Conservation (phyloP, 768 basidiomycete genomes). For the Serendipita indica region DNA sequence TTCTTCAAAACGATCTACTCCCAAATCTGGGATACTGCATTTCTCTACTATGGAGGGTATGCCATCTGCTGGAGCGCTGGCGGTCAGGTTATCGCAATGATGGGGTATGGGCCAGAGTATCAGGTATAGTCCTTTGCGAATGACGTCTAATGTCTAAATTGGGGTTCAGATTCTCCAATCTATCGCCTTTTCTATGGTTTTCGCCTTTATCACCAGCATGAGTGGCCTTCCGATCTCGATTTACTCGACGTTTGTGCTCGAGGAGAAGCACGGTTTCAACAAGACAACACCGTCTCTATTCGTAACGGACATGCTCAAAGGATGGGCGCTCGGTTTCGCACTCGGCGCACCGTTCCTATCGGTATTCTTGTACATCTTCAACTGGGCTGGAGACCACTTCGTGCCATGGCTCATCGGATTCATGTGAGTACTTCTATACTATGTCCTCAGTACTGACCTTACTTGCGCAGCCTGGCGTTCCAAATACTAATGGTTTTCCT, state of each 20-base stretch:
- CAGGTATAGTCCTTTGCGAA: constrained; percentile 35
- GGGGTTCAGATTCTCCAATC: constrained; percentile 62
- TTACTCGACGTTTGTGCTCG: constrained; percentile 86
- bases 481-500: constrained; percentile 72
- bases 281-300: constrained; percentile 72
- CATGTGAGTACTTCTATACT: constrained; percentile 38
- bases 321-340: constrained; percentile 51
- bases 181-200: constrained; percentile 53
- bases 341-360: constrained; percentile 79
- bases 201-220: constrained; percentile 50
- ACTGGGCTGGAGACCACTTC: constrained; percentile 86
- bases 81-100: constrained; percentile 32
- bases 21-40: constrained; percentile 49
- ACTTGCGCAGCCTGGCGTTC: constrained; percentile 47
- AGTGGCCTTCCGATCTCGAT: constrained; percentile 61
- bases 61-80: constrained; percentile 68
- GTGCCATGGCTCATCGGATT: constrained; percentile 90
- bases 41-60: constrained; percentile 67
- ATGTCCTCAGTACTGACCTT: neutral
- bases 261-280: constrained; percentile 95
- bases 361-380: constrained; percentile 74
- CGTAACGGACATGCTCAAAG: constrained; percentile 65
- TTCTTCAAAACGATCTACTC: constrained; percentile 60
- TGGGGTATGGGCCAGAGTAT: constrained; percentile 57
- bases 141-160: neutral